These are phyloP conservation scores for Endocarpon pusillum DNA, from an alignment of 495 filamentous ascomycete genomes.

Conservation along the genomic window DNA sequence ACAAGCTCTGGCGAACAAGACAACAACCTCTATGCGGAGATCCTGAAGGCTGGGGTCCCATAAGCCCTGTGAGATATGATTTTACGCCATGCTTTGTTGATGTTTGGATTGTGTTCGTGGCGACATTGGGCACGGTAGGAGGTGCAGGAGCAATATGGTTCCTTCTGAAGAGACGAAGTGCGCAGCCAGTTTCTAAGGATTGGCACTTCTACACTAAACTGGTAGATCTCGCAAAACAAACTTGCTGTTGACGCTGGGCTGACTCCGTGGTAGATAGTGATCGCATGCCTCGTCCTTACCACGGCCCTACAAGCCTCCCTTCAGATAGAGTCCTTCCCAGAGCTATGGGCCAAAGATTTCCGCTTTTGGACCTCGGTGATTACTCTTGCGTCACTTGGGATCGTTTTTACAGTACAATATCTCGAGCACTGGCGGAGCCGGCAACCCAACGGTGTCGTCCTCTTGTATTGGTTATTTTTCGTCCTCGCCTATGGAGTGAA, in stretches of 20 bases:
- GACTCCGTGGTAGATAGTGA: slow-evolving; percentile 38
- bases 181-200: slow-evolving; percentile 55
- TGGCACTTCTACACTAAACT: slow-evolving; percentile 94
- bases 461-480: slow-evolving; percentile 94
- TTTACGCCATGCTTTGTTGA: slow-evolving; percentile 96
- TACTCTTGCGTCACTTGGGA: slow-evolving; percentile 57
- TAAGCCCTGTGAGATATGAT: slow-evolving; percentile 70
- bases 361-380: slow-evolving; percentile 75
- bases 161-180: slow-evolving; percentile 46
- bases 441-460: slow-evolving; percentile 78
- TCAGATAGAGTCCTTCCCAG: slow-evolving; percentile 53
- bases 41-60: slow-evolving; percentile 84
- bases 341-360: slow-evolving; percentile 66
- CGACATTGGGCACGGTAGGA: slow-evolving; percentile 54
- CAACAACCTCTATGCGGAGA: slow-evolving; percentile 67
- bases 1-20: no score
- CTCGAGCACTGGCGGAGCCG: slow-evolving; percentile 78
- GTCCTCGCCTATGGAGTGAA: slow-evolving; percentile 69
- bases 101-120: slow-evolving; percentile 60
- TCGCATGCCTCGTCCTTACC: slow-evolving; percentile 49
- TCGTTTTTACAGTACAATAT: slow-evolving; percentile 80
- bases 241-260: slow-evolving; percentile 14
- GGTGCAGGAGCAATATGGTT: slow-evolving; percentile 63
- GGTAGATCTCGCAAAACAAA: slow-evolving; percentile 33
- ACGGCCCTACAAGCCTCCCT: slow-evolving; percentile 57